Conservation (phyloP, 2,329 filamentous ascomycete genomes). For the Colletotrichum aenigma region DNA sequence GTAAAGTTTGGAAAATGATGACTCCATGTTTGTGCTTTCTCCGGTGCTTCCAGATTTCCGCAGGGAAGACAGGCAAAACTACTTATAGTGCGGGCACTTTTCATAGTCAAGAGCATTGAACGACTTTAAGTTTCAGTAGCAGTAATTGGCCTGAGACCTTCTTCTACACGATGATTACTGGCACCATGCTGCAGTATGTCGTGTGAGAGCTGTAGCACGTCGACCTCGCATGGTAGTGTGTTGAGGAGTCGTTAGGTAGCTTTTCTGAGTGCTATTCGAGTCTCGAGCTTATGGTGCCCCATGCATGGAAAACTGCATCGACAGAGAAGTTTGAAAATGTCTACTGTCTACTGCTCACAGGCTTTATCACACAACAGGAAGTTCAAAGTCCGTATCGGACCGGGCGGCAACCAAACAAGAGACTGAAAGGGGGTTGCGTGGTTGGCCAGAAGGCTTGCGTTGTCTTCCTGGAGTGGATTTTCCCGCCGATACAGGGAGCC, state of each 20-base stretch:
- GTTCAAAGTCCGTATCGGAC: not conserved
- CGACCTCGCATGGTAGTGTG: not conserved
- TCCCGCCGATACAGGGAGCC: not conserved
- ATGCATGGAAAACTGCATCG: not conserved
- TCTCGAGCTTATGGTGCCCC: not conserved
- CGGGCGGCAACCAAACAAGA: not conserved
- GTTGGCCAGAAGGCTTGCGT: not conserved
- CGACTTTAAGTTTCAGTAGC: not conserved
- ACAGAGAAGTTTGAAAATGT: not conserved
- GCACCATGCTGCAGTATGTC: not conserved
- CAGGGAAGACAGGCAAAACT: not conserved
- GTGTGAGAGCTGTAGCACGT: accelerated
- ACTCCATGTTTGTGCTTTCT: not conserved
- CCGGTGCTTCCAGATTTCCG: not conserved
- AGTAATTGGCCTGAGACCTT: accelerated
- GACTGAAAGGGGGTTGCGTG: not conserved
- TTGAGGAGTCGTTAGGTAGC: not conserved
- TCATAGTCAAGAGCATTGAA: not conserved
- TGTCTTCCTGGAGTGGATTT: not conserved
- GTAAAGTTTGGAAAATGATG: not conserved
- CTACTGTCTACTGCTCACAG: not conserved
- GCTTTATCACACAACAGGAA: accelerated
- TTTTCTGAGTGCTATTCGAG: not conserved
- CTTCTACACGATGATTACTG: not conserved
- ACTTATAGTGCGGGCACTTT: not conserved